Percentiles rank a stretch among this genome's conserved stretches.
These are phyloP conservation scores for Osmozyma mogii DNA, from an alignment of 805 yeast species.

Conservation along the genomic window DNA sequence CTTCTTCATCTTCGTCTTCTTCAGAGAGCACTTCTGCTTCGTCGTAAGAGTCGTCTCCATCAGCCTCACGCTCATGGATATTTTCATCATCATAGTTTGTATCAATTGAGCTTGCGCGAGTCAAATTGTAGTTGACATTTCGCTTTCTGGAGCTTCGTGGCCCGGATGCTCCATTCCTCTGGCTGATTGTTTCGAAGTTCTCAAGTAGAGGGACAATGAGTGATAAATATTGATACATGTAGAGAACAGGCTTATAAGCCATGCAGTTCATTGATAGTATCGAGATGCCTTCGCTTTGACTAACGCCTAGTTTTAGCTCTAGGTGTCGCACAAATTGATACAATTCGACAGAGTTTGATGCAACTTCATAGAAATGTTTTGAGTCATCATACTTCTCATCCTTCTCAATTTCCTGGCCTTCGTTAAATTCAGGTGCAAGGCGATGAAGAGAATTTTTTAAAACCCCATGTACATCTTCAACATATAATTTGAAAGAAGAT, in stretches of 20 bases:
- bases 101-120: no score
- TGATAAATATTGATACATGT: slow-evolving; percentile 23
- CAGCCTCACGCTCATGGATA: slow-evolving; percentile 4
- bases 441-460: slow-evolving; percentile 18
- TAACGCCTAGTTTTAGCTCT: slow-evolving; percentile 15
- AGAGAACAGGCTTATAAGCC: slow-evolving; percentile 19
- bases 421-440: slow-evolving; percentile 30
- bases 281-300: slow-evolving; percentile 14
- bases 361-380: slow-evolving; percentile 29
- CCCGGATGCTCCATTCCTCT: no score
- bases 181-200: slow-evolving; percentile 3
- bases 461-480: slow-evolving; percentile 31
- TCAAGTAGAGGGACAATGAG: slow-evolving; percentile 20
- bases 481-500: slow-evolving; percentile 31
- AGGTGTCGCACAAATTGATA: slow-evolving; percentile 19
- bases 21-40: slow-evolving; percentile 1
- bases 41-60: slow-evolving; percentile 7
- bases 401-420: slow-evolving; percentile 20
- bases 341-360: slow-evolving; percentile 22
- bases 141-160: slow-evolving; percentile 11
- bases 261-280: no score
- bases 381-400: slow-evolving; percentile 3
- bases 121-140: slow-evolving; percentile 10
- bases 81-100: slow-evolving; percentile 6
- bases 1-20: no score